Conservation (phyloP, 352 stramenopile genomes). For the Pythium monospermum region DNA sequence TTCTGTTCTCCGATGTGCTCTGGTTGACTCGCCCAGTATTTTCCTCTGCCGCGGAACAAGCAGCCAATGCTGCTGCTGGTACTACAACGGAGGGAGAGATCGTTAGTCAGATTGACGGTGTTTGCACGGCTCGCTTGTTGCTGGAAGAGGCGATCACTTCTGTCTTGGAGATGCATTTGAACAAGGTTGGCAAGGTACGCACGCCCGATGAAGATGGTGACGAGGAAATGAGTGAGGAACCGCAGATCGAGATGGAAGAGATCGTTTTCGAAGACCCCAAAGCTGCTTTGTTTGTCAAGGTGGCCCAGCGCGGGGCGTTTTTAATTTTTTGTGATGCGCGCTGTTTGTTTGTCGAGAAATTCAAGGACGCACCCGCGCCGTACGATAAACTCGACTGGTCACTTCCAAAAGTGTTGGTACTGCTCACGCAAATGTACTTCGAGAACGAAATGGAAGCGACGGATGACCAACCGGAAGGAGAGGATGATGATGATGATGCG, state of each 20-base stretch:
- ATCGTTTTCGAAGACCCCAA: conserved; percentile 58
- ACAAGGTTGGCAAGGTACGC: conserved; percentile 24
- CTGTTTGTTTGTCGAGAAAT: conserved; percentile 83
- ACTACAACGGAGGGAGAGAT: not conserved
- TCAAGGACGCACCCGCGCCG: conserved; percentile 47
- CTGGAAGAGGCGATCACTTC: conserved; percentile 64
- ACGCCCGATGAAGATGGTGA: conserved; percentile 19
- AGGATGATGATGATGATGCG: conserved; percentile 29
- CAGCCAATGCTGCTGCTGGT: conserved; percentile 14
- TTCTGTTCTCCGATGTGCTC: conserved; percentile 72
- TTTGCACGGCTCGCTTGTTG: conserved; percentile 29
- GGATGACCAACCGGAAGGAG: conserved; percentile 44
- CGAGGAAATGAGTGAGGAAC: conserved; percentile 27
- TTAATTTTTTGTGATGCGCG: conserved; percentile 72
- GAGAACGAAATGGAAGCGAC: conserved; percentile 58
- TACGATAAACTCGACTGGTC: conserved; percentile 63
- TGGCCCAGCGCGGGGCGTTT: conserved; percentile 63
- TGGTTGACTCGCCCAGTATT: conserved; percentile 73
- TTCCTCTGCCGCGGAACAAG: conserved; percentile 19
- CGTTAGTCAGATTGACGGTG: conserved; percentile 32
- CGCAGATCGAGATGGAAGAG: conserved; percentile 54
- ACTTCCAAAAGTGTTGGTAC: conserved; percentile 58
- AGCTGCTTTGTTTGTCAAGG: conserved; percentile 46
- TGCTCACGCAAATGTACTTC: conserved; percentile 82
- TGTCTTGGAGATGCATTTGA: conserved; percentile 72